Evolutionary conservation across 768 basidiomycete species (phyloP).

Genomic region (Termitomyces sp.): DNA sequence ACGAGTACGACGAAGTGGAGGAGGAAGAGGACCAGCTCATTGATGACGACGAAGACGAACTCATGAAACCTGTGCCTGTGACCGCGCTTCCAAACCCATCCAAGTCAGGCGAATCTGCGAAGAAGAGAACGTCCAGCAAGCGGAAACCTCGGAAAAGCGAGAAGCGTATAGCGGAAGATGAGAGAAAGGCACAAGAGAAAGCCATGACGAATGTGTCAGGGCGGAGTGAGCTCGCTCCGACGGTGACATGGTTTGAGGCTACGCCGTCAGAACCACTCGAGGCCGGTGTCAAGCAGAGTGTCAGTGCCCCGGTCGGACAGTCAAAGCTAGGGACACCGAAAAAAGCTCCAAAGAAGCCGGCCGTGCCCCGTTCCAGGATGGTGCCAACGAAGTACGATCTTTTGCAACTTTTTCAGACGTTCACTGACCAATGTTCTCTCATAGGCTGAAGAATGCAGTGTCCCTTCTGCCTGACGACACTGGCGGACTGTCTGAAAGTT

Average conservation of each 20-base stretch:
- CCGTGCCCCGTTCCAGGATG: slow-evolving; percentile 34
- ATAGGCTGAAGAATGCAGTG: slow-evolving; percentile 24
- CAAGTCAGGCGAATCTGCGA: slow-evolving; percentile 34
- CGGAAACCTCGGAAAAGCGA: slow-evolving; percentile 52
- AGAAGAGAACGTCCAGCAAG: slow-evolving; percentile 49
- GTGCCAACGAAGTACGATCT: slow-evolving; percentile 27
- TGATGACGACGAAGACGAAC: slow-evolving; percentile 51
- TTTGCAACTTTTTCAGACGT: background rate
- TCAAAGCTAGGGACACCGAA: slow-evolving; percentile 45
- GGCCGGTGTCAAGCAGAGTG: slow-evolving; percentile 13
- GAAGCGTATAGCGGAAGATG: slow-evolving; percentile 39
- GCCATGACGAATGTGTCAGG: slow-evolving; percentile 28
- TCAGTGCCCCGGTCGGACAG: slow-evolving; percentile 19
- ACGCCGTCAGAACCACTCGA: slow-evolving; percentile 35
- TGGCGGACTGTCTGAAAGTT: slow-evolving; percentile 62
- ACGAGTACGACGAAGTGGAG: slow-evolving; percentile 61
- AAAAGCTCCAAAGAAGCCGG: slow-evolving; percentile 42
- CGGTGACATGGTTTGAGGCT: slow-evolving; percentile 40
- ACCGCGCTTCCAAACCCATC: slow-evolving; percentile 22
- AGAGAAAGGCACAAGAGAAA: slow-evolving; percentile 47
- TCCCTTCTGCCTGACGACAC: slow-evolving; percentile 45
- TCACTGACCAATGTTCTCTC: slow-evolving; percentile 9
- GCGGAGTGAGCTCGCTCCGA: slow-evolving; percentile 34
- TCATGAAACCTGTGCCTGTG: slow-evolving; percentile 28
- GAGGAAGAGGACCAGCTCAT: slow-evolving; percentile 80